Evolutionary conservation across 306 rosid species (phyloP), one percentile per base, ranked within the genome.

Genomic region (Benincasa hispida): DNA sequence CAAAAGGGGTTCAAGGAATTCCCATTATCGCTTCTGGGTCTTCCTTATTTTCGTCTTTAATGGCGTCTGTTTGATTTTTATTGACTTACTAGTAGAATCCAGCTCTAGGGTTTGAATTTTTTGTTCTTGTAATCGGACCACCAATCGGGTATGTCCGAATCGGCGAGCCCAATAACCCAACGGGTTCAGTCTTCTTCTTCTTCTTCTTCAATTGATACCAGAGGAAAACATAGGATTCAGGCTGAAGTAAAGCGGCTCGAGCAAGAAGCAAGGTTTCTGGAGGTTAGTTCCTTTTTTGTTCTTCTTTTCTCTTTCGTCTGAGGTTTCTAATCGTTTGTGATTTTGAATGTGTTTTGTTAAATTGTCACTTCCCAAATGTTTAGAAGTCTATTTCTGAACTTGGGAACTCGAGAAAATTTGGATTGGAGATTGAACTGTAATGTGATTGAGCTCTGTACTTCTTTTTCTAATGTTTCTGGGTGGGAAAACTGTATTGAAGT

Each of bases 151-250:
- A 91, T 85, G 88, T 85, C 90, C 18, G 91, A 95, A 78, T 85
- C 96, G 39, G 86, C 77, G 10, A 87, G 81, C 76, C 91, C 93
- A 41, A 78, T 78, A 45, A 80, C 89, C 86, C 86, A 76, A 41
- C 85, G 95, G 91, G 86, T 87, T 78, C 98, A 85, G 69, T 86
- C 91, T 78, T 70, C 88, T 79, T 83, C 97, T 35, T 86, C 91
- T 81, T 70, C 88, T 79, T 85, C 98, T 37, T 72, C 89, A 37
- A 68, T 88, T 24, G 98, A 95, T 74, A 89, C 97, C 2, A 88
- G 96, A 85, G 99, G 99, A 79, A 95, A 89, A 81, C 99, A 95
- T 77, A 87, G 98, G 87, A 82, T 95, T 81, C 93, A 82, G 73
- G 99, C 98, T 8, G 98, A 95, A 82, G 58, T 92, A 75, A 92